Percentiles rank a stretch among this genome's conserved stretches.
These are phyloP conservation scores for Penicillium egyptiacum DNA, from an alignment of 495 filamentous ascomycete genomes.

Conservation along the genomic window DNA sequence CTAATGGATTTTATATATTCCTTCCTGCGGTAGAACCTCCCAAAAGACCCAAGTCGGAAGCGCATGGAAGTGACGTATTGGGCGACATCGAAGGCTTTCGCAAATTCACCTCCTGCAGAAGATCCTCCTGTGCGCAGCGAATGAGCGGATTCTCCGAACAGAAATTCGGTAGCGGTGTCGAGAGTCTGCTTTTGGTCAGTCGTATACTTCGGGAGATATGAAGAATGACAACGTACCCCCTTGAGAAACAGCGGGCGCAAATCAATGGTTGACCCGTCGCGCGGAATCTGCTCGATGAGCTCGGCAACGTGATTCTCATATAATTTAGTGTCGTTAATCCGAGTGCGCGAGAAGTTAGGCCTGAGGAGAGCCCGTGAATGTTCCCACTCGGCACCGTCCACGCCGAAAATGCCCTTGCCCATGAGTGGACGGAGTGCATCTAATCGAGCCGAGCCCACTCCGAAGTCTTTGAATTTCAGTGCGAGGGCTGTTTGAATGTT, in stretches of 20 bases:
- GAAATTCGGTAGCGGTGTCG: constrained; percentile 70
- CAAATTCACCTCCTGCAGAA: constrained; percentile 6
- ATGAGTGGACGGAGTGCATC: constrained; percentile 55
- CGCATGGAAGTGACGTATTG: constrained; percentile 10
- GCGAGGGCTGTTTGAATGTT: constrained; percentile 65
- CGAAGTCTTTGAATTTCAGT: constrained; percentile 60
- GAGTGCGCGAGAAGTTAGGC: constrained; percentile 61
- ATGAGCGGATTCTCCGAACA: constrained; percentile 61
- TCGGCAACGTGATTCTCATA: constrained; percentile 61
- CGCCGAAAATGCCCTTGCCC: constrained; percentile 70
- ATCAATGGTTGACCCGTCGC: constrained; percentile 55
- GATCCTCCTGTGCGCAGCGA: constrained; percentile 27
- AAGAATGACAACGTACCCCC: constrained; percentile 2
- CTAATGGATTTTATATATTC: neutral
- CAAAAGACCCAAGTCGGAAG: constrained; percentile 5
- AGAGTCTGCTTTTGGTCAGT: constrained; percentile 48
- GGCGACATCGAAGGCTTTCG: constrained; percentile 9
- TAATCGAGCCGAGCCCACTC: constrained; percentile 50
- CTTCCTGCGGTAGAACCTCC: neutral
- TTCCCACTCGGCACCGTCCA: constrained; percentile 65
- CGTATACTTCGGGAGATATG: neutral
- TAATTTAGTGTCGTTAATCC: constrained; percentile 58
- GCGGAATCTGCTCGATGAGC: constrained; percentile 47
- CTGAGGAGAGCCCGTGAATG: constrained; percentile 61
- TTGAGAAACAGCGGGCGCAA: constrained; percentile 64